Base-by-base conservation (phyloP, 2,329 filamentous ascomycete species). In the Colletotrichum costaricense region DNA sequence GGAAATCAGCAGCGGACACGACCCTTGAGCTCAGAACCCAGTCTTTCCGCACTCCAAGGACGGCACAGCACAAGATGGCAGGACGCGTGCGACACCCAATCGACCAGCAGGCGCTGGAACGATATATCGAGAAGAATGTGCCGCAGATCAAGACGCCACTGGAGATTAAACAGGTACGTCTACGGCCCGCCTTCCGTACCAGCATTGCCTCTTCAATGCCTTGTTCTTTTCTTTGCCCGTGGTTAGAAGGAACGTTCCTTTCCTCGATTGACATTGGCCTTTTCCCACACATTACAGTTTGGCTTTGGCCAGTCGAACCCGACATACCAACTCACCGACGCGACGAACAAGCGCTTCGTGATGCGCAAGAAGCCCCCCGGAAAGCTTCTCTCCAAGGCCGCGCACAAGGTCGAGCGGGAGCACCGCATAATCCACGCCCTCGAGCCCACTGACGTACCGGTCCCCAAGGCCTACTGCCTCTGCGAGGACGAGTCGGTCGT, bases 341-440 rank as follows among this genome's bases (percentile, higher is more conserved):
- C 91, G 76, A 88, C 91, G 80, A 91, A 92, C 64, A 83, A 86
- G 77, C 91, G 92, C 80, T 98, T 93, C 84, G 97, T 99, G 42
- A 90, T 98, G 86, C 94, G 97, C 82, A 98, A 99, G 89, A 98
- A 98, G 86, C 97, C 97, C 1, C 96, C 97, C n/a, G 97, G 97
- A 76, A 92, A 93, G 85, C 92, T 99, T 52, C 89, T 98, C 63
- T 98, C 95, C 78, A 95, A 95, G 85, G 96, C 96, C 2, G 97
- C 97, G 11, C 97, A 99, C 86, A 94, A 96, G 82, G 96, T 99
- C 79, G 97, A 99, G 85, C 93, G 97, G 78, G 97, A 99, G 84
- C 97, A 97, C 85, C 92, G 93, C 79, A 93, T 98, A 80, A 93
- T 98, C 79, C 91, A 94, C 81, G 95, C 96, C 3, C 88, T 98